Percentiles rank a stretch among this genome's conserved stretches.
phyloP scores from a whole-genome alignment of 1,139 yeast species.

The Entelexis paramagnoliae region DNA sequence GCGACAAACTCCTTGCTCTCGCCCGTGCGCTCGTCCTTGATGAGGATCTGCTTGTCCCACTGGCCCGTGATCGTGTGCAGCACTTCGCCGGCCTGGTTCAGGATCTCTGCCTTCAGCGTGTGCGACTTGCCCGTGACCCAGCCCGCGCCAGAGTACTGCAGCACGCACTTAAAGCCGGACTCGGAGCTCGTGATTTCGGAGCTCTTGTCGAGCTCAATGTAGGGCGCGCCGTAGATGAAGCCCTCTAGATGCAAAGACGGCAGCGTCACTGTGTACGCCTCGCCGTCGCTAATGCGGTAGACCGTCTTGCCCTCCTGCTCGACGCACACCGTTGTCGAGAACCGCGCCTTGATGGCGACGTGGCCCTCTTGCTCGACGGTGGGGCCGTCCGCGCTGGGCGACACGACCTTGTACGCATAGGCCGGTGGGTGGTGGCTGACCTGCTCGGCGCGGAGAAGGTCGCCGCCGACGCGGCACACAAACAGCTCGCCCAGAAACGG shows the following conservation, averaged over 20 bases:
- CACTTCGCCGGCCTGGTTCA: slow-evolving; percentile 49
- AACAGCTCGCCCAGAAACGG: slow-evolving; percentile 91
- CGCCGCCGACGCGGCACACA: slow-evolving; percentile 71
- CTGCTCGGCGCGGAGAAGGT: slow-evolving; percentile 73
- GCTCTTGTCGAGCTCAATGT: slow-evolving; percentile 70
- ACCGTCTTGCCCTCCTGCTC: slow-evolving; percentile 90
- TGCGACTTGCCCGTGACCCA: slow-evolving; percentile 95
- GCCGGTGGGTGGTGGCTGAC: slow-evolving; percentile 95
- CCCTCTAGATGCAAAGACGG: slow-evolving; percentile 98
- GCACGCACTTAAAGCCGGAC: slow-evolving; percentile 58
- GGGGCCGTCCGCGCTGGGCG: slow-evolving; percentile 42
- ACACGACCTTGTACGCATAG: slow-evolving; percentile 73
- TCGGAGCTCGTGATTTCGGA: slow-evolving; percentile 65
- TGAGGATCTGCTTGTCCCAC: slow-evolving; percentile 70
- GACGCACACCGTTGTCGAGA: slow-evolving; percentile 68
- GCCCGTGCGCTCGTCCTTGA: slow-evolving; percentile 32
- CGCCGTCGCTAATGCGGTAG: slow-evolving; percentile 50
- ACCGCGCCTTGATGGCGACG: slow-evolving; percentile 76
- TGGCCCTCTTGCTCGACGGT: slow-evolving; percentile 56
- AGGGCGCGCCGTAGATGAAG: slow-evolving; percentile 77
- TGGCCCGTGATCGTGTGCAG: slow-evolving; percentile 76
- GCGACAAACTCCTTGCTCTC: slow-evolving; percentile 56
- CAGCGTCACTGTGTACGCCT: slow-evolving; percentile 68
- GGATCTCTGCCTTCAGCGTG: slow-evolving; percentile 63
- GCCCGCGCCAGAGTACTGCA: slow-evolving; percentile 87